phyloP scores from a whole-genome alignment of 306 rosid species.

The Trifolium repens region DNA sequence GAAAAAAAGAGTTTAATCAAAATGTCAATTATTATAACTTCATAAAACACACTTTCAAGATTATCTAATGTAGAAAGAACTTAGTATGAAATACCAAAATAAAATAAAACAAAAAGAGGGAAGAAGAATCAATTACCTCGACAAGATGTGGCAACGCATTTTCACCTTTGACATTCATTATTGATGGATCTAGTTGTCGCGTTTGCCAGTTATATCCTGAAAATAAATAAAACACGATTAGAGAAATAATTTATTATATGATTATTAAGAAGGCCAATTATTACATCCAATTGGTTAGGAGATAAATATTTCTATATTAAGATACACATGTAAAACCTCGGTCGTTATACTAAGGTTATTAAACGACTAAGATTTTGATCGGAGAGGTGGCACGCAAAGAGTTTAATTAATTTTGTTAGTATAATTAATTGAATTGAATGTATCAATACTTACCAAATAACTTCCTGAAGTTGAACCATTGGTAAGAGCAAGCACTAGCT shows the following conservation, averaged over 20 bases:
- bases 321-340: no score
- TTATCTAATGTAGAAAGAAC: no score
- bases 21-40: no score
- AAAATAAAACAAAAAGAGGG: not conserved
- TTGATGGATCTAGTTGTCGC: conserved; percentile 77
- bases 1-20: not conserved
- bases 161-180: conserved; percentile 71
- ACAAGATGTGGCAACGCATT: conserved; percentile 72
- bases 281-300: not conserved
- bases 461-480: conserved; percentile 86
- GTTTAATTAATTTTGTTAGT: no score
- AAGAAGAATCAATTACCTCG: conserved; percentile 47
- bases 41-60: no score
- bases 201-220: conserved; percentile 88
- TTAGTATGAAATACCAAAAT: no score
- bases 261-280: no score
- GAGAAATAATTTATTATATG: not conserved
- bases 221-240: not conserved
- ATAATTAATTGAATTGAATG: not conserved
- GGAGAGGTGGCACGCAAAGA: no score
- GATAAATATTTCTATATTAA: no score
- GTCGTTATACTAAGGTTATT: no score
- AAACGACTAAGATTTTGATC: no score
- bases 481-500: conserved; percentile 85
- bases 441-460: conserved; percentile 60